These are phyloP conservation scores for Thuidium tamariscinum DNA, from an alignment of 225 moss, liverwort and hornwort genomes.

Conservation along the genomic window DNA sequence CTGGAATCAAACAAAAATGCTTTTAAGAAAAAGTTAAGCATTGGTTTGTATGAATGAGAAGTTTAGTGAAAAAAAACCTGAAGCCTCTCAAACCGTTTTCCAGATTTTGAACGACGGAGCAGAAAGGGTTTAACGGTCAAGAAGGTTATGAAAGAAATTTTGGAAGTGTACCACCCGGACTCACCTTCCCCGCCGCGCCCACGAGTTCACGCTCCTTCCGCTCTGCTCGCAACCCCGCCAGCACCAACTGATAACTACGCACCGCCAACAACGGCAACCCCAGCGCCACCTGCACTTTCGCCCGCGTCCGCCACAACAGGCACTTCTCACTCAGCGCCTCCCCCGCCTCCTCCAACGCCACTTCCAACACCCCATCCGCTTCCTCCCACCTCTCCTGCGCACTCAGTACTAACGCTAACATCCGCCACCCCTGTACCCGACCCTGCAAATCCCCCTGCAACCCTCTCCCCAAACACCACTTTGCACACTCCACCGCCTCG, in stretches of 20 bases:
- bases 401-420: constrained; percentile 63
- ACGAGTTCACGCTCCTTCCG: neutral
- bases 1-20: neutral
- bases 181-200: neutral
- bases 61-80: too few relatives aligned
- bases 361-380: constrained; percentile 62
- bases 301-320: constrained; percentile 47
- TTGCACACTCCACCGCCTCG: constrained; percentile 65
- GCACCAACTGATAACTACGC: constrained; percentile 44
- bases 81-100: too few relatives aligned
- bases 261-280: constrained; percentile 59
- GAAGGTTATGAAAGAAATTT: neutral
- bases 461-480: constrained; percentile 57
- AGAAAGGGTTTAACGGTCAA: neutral
- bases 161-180: neutral
- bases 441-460: neutral
- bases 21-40: neutral
- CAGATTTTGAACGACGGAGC: neutral
- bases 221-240: constrained; percentile 57
- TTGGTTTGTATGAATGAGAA: too few relatives aligned
- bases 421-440: constrained; percentile 57
- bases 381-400: constrained; percentile 65
- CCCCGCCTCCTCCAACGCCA: constrained; percentile 68
- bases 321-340: constrained; percentile 57
- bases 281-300: constrained; percentile 58